Base-by-base conservation (phyloP, 2,329 filamentous ascomycete genomes). In the Rhynchosporium secalis region DNA sequence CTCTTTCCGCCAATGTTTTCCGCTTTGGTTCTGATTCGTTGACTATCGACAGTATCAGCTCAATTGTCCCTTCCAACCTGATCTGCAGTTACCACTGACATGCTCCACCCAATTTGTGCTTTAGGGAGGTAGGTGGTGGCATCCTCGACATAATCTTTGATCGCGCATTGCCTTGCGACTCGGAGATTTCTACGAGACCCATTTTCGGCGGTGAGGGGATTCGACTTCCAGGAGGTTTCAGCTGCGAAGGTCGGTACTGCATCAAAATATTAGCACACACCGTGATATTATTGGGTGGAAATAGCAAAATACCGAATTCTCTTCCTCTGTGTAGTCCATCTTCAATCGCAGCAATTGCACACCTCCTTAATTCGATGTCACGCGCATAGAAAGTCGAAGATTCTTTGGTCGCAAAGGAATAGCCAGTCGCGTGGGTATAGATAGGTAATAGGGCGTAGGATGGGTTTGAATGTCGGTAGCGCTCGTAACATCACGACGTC, bases 101-200 rank as follows among this genome's bases (percentile, higher is more conserved):
- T 49, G 58, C 46, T 47, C 62, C 54, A 6, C 59, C 54, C 38
- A 68, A 36, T 61, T 78, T 78, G 67, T 85, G 81, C 76, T 88
- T 88, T 64, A 81, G 61, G 12, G 75, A 76, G 0, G 72, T 70
- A 64, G 78, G 68, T 9, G 78, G 72, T 10, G 78, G 75, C 40
- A 78, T 75, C 58, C 76, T 76, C 43, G 77, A 77, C 0, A 78
- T 72, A 1, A 75, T 73, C 56, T 80, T 80, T 26, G 76, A 73
- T 56, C 84, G 81, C 48, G 80, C 74, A 72, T 88, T 88, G 74
- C 77, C 78, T 70, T 87, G 83, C n/a, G 85, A 86, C 7, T 86
- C 82, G 70, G 77, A 80, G 67, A 85, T 81, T 70, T 87, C 84
- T 9, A 79, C 74, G 15, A 87, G 78, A 3, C 76, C 75, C 61